Evolutionary conservation across 2,329 filamentous ascomycete genomes (phyloP).

Genomic region (Xylariaceae sp.): DNA sequence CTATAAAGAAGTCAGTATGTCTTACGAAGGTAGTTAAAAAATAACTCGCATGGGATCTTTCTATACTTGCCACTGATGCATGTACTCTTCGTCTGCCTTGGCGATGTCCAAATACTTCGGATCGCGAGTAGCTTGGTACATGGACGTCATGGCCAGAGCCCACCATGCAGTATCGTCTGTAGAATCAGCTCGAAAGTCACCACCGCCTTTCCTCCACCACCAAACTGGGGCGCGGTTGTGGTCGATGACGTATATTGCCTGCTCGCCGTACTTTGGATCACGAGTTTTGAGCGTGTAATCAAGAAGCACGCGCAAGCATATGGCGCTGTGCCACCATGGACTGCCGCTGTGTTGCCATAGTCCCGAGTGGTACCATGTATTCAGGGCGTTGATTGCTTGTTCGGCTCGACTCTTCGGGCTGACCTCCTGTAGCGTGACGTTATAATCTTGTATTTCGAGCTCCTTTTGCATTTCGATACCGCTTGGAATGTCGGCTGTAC

Average conservation of each 20-base stretch:
- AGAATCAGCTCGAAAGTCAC: conserved; percentile 38
- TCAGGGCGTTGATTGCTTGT: conserved; percentile 34
- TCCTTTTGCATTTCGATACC: no score
- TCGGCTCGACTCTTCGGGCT: no score
- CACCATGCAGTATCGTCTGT: conserved; percentile 52
- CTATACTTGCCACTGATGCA: conserved; percentile 43
- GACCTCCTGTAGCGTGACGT: no score
- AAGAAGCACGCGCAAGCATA: conserved; percentile 35
- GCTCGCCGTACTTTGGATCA: conserved; percentile 28
- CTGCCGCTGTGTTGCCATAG: conserved; percentile 30
- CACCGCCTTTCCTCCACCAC: conserved; percentile 37
- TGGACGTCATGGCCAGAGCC: conserved; percentile 47
- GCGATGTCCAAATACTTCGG: conserved; percentile 44
- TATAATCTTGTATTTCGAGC: no score
- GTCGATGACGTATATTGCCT: conserved; percentile 33
- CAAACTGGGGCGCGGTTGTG: conserved; percentile 32
- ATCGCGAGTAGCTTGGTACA: conserved; percentile 46
- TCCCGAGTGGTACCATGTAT: conserved; percentile 34
- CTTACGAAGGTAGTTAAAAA: no score
- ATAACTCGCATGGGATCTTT: no score
- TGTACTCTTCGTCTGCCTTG: conserved; percentile 46
- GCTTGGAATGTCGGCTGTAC: no score
- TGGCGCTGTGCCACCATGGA: conserved; percentile 40
- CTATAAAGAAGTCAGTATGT: no score
- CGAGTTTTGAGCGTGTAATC: conserved; percentile 37